phyloP scores from a whole-genome alignment of 148 eudicot species.

The Amaranthus palmeri region DNA sequence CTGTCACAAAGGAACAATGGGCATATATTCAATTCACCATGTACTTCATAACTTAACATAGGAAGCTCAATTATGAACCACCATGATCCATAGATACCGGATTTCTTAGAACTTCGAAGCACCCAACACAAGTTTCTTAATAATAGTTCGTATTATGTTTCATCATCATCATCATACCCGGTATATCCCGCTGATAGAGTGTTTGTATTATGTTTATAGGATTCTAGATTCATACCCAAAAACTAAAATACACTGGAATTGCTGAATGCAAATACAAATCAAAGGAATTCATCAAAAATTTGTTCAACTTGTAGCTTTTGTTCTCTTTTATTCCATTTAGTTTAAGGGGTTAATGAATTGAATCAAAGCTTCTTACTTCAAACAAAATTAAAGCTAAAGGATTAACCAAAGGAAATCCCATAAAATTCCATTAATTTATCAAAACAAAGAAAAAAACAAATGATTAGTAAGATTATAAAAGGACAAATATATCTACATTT shows the following conservation, averaged over 20 bases:
- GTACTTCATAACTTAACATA: background rate
- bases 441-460: conserved; percentile 5
- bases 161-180: no score
- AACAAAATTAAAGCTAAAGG: background rate
- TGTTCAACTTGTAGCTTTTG: no score
- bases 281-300: no score
- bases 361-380: background rate
- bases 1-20: background rate
- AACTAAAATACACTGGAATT: background rate
- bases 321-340: no score
- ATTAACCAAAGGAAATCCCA: conserved; percentile 2
- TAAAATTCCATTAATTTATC: conserved; percentile 5
- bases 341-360: no score
- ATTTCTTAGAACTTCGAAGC: background rate
- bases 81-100: background rate
- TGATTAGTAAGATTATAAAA: conserved; percentile 7
- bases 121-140: background rate
- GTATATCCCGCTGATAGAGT: no score
- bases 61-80: background rate
- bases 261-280: no score
- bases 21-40: background rate
- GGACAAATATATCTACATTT: conserved; percentile 7
- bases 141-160: background rate
- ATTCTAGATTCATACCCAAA: background rate
- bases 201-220: background rate